Evolutionary conservation across 78 protist species (phyloP), one percentile per base, ranked within the genome.

Genomic region (Planoprotostelium fungivorum): DNA sequence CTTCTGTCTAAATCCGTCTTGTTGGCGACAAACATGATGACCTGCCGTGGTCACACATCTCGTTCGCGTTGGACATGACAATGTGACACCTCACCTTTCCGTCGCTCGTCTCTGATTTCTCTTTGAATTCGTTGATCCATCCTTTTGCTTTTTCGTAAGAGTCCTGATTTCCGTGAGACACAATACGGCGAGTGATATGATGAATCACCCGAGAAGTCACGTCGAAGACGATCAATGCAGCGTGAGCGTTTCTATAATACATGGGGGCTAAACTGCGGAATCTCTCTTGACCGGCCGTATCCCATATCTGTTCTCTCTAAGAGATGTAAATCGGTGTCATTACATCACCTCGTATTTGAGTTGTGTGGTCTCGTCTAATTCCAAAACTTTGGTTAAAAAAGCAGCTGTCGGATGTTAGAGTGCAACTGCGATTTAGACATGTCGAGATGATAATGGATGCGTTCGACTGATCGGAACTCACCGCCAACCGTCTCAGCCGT

Each of bases 231-330:
- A 92, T 85, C 34, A 92, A 39, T 29, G 94, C 94, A 28, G 90
- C 94, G 63, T 88, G 85, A 5, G 94, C 91, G 29, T 92, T 92
- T 63, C 94, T 63, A 86, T 85, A 90, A 37, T 85, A 85, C 91
- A 92, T 89, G 83, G 94, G 89, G 29, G 91, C 84, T 29, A 92
- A 83, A 84, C 89, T 84, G 84, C 94, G 84, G 85, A 92, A 92
- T 86, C 94, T 38, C 84, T 92, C 94, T 73, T 92, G 94, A 28
- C 94, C 94, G 34, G 94, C 94, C 9, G 91, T 92, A 89, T 92
- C 94, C 94, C 94, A 92, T 37, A 92, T 89, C 84, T 89, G 38
- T 36, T 83, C 87, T 89, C 85, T 92, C 16, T 5, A 16, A 25
- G 31, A 51, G 31, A 51, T 25, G 16, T 51, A 5, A 51, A 25